phyloP scores from a whole-genome alignment of 202 grass and related monocot species.

The Setaria italica region DNA sequence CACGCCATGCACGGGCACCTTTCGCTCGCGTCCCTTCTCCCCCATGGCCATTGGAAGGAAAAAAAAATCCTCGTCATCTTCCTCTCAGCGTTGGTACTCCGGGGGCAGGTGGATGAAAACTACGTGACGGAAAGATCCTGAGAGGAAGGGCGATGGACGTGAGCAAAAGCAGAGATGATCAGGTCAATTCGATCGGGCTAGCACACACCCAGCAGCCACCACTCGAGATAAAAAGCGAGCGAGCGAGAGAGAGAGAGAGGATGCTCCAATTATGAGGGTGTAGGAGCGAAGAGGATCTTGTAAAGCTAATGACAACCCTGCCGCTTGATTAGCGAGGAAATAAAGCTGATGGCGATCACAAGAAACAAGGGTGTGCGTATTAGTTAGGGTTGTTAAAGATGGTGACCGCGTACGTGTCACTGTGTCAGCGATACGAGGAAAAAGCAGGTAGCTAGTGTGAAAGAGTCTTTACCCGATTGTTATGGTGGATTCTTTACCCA shows the following conservation, averaged over 20 bases:
- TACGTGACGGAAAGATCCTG: constrained; percentile 2
- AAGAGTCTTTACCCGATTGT: neutral
- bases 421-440: neutral
- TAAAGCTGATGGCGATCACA: constrained; percentile 28
- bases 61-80: neutral
- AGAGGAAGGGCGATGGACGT: neutral
- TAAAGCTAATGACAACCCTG: neutral
- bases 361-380: neutral
- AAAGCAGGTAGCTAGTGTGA: neutral
- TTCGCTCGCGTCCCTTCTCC: neutral
- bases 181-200: neutral
- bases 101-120: constrained; percentile 31
- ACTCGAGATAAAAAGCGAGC: neutral
- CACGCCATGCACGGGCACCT: constrained; percentile 13
- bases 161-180: neutral
- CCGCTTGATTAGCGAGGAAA: neutral
- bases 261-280: constrained; percentile 4
- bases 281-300: neutral
- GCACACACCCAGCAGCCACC: neutral
- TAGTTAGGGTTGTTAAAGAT: constrained; percentile 40
- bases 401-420: constrained; percentile 16
- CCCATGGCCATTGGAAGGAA: neutral
- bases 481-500: constrained; percentile 7
- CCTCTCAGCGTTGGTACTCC: neutral
- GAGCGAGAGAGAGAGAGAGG: neutral